phyloP scores from a whole-genome alignment of 2,329 filamentous ascomycete species.

The Macrophomina phaseolina region DNA sequence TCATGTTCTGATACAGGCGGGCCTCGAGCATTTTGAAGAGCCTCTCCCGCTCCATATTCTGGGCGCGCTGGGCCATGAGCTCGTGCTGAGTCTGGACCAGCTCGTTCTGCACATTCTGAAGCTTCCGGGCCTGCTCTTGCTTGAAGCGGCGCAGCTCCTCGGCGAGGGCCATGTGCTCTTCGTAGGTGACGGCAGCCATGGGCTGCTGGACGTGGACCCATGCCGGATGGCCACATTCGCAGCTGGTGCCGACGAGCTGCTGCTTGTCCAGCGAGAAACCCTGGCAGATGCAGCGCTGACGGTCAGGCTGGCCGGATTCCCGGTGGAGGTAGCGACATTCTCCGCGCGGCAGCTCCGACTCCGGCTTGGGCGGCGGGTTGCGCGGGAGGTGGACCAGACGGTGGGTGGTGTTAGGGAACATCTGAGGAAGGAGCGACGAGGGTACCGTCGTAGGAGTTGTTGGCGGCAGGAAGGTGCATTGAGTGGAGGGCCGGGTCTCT shows the following conservation, averaged over 20 bases:
- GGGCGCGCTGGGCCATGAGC: constrained; percentile 41
- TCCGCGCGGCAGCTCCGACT: constrained; percentile 44
- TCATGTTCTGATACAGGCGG: constrained; percentile 47
- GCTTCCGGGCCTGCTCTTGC: constrained; percentile 39
- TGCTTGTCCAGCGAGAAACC: constrained; percentile 48
- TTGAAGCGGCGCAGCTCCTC: constrained; percentile 45
- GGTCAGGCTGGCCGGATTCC: constrained; percentile 35
- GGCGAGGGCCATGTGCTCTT: constrained; percentile 43
- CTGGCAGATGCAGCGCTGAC: constrained; percentile 52
- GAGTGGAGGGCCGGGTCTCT: constrained; percentile 10
- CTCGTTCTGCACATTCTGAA: constrained; percentile 43
- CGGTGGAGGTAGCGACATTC: constrained; percentile 46
- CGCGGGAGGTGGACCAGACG: constrained; percentile 24
- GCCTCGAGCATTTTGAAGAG: constrained; percentile 42
- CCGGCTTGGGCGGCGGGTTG: constrained; percentile 28
- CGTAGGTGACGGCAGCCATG: constrained; percentile 41
- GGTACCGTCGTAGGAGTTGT: constrained; percentile 9
- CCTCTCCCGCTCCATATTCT: constrained; percentile 42
- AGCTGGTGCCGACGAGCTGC: constrained; percentile 45
- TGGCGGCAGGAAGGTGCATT: constrained; percentile 17
- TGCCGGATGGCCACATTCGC: constrained; percentile 55
- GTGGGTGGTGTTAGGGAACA: constrained; percentile 28
- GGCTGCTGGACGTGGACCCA: constrained; percentile 51
- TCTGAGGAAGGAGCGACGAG: constrained; percentile 14
- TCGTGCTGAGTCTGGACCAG: constrained; percentile 27